Percentiles rank a stretch among this genome's conserved stretches.
These are phyloP conservation scores for Gossypium gossypioides DNA, from an alignment of 441 rosid species.

Conservation along the genomic window DNA sequence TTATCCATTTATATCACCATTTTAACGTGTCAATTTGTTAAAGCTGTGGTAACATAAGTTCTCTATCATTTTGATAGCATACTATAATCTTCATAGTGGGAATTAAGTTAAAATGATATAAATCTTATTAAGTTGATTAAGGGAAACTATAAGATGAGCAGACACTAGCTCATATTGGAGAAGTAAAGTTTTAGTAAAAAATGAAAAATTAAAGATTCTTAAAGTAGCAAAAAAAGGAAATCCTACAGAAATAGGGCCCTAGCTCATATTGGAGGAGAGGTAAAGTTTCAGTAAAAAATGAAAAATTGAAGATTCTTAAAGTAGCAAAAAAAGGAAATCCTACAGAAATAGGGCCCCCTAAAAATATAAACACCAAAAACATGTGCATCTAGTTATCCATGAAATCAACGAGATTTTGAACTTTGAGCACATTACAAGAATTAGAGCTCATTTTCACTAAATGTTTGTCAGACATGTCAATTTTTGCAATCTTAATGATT, in stretches of 20 bases:
- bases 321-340: not conserved
- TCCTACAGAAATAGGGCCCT: not conserved
- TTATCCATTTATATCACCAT: not conserved
- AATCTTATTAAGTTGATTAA: not conserved
- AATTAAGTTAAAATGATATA: not conserved
- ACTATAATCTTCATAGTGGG: not conserved
- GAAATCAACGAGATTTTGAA: not conserved
- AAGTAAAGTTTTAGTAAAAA: not conserved
- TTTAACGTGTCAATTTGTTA: not conserved
- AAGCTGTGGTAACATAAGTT: conserved; percentile 1
- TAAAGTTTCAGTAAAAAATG: not conserved
- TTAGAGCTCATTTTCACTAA: not conserved
- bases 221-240: not conserved
- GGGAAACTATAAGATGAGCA: not conserved
- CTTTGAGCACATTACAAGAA: not conserved
- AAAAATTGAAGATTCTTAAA: not conserved
- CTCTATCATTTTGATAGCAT: not conserved
- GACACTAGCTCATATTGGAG: not conserved
- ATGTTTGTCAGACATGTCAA: not conserved
- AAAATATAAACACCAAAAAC: not conserved
- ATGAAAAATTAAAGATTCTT: not conserved
- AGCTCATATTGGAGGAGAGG: not conserved
- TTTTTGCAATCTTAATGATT: not conserved
- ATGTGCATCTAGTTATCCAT: not conserved
- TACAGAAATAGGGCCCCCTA: not conserved